Conservation (phyloP, 768 basidiomycete species). For the Leucosporidium scottii region DNA sequence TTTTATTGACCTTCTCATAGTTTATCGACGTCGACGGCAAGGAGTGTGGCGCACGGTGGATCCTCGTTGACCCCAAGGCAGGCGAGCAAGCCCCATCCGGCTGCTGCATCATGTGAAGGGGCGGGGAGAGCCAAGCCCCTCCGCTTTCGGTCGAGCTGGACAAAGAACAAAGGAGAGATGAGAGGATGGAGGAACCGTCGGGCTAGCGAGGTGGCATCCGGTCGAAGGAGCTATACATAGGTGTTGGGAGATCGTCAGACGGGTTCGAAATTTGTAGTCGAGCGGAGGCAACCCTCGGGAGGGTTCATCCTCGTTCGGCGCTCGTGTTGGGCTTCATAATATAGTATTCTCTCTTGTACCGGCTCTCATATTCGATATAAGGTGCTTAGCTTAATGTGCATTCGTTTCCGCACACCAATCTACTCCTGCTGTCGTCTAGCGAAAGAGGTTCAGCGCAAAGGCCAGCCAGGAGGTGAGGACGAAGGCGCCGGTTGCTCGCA, state of each 20-base stretch:
- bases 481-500: background rate
- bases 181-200: background rate
- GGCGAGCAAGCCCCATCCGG: background rate
- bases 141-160: no score
- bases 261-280: background rate
- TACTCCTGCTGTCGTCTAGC: no score
- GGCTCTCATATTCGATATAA: background rate
- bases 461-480: background rate
- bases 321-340: background rate
- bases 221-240: background rate
- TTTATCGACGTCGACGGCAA: constrained; percentile 33
- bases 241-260: background rate
- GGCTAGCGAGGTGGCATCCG: background rate
- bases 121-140: background rate
- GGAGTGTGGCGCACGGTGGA: constrained; percentile 22
- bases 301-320: background rate
- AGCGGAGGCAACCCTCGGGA: background rate
- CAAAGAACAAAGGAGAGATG: background rate
- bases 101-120: background rate
- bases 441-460: background rate
- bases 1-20: no score
- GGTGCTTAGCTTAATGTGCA: no score
- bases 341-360: background rate
- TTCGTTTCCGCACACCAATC: no score
- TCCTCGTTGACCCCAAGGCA: constrained; percentile 31